Evolutionary conservation across 371 early-diverging fungal genomes (phyloP).

Genomic region (Rhizopus microsporus): DNA sequence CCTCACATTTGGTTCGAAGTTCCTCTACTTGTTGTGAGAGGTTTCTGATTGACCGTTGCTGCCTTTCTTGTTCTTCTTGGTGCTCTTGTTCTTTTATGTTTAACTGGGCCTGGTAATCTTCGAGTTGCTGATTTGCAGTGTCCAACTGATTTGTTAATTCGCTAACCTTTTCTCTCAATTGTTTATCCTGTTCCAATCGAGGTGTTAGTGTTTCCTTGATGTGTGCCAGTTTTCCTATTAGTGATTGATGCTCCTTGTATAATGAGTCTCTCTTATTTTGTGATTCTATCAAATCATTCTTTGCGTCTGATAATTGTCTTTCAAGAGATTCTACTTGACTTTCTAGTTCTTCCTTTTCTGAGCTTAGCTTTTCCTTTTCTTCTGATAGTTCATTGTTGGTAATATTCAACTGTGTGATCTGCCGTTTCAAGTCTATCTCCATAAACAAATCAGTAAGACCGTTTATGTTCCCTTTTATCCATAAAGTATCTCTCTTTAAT

Average conservation of each 20-base stretch:
- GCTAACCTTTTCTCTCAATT: slow-evolving; percentile 30
- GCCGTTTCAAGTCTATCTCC: slow-evolving; percentile 38
- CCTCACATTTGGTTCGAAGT: slow-evolving; percentile 46
- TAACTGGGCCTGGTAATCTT: slow-evolving; percentile 28
- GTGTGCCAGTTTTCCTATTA: slow-evolving; percentile 37
- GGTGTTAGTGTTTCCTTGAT: slow-evolving; percentile 46
- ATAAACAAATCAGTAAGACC: neutral
- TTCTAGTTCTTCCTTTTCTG: slow-evolving; percentile 36
- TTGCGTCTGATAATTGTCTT: neutral
- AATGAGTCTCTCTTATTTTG: slow-evolving; percentile 21
- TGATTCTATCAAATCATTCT: slow-evolving; percentile 3
- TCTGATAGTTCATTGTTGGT: slow-evolving; percentile 36
- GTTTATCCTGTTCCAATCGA: slow-evolving; percentile 46
- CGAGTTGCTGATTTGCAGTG: slow-evolving; percentile 14
- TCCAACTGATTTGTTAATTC: slow-evolving; percentile 35
- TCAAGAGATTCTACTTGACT: slow-evolving; percentile 6
- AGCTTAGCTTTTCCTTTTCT: slow-evolving; percentile 35
- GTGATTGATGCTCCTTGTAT: slow-evolving; percentile 44
- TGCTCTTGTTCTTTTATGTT: slow-evolving; percentile 33
- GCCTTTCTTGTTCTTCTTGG: slow-evolving; percentile 20
- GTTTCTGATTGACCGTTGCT: slow-evolving; percentile 25
- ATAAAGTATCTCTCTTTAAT: neutral
- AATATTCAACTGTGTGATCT: slow-evolving; percentile 42
- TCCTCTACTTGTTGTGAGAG: slow-evolving; percentile 24
- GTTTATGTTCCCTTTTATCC: slow-evolving; percentile 4